Conservation (phyloP, 2,329 filamentous ascomycete genomes). For the Calonectria multiphialidica region DNA sequence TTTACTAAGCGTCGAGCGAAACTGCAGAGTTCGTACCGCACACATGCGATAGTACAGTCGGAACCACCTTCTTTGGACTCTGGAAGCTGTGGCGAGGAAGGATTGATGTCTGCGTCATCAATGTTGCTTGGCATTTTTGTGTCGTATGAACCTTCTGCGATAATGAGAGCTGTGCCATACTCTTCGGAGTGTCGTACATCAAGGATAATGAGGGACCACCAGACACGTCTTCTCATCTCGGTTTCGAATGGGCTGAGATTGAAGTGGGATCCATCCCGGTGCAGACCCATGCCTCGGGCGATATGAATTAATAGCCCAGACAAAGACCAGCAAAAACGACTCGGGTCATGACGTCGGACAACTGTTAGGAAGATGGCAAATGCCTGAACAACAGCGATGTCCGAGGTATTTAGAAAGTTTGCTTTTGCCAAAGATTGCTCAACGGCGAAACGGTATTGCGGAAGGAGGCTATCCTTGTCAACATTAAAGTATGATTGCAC, state of each 20-base stretch:
- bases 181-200: background rate
- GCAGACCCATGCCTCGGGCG: background rate
- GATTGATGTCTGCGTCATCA: background rate
- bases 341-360: background rate
- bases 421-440: background rate
- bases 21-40: background rate
- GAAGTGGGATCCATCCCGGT: background rate
- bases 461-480: background rate
- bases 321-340: background rate
- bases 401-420: background rate
- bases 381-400: background rate
- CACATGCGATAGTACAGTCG: background rate
- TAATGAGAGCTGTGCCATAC: background rate
- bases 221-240: background rate
- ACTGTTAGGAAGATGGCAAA: background rate
- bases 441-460: background rate
- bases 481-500: background rate
- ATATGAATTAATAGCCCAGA: background rate
- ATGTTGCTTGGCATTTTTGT: background rate
- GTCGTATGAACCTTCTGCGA: background rate
- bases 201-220: background rate
- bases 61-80: background rate
- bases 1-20: background rate
- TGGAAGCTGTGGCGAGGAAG: background rate
- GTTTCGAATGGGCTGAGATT: slow-evolving; percentile 1